Evolutionary conservation across 1,284 basidiomycete species (phyloP).

Genomic region (Apiotrichum sp.): DNA sequence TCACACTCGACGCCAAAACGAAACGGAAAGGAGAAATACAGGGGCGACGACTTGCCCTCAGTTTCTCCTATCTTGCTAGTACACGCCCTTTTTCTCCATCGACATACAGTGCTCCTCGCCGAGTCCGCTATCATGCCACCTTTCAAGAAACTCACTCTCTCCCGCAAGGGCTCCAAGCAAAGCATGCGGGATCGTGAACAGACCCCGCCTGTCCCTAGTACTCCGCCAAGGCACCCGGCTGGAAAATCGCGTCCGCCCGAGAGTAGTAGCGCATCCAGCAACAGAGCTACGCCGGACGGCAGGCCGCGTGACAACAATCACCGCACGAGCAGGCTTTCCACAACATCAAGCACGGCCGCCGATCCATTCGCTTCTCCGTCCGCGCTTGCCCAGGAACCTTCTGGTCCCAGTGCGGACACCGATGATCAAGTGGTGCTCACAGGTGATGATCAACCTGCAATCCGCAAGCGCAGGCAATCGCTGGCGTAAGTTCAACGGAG

Average conservation of each 20-base stretch:
- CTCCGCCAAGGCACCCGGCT: neutral
- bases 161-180: constrained; percentile 7
- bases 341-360: neutral
- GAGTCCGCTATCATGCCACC: neutral
- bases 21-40: too few species aligned
- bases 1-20: too few species aligned
- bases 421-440: too few species aligned
- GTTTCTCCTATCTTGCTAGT: too few species aligned
- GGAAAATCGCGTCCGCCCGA: neutral
- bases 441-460: neutral
- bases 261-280: neutral
- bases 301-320: neutral
- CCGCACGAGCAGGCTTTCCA: neutral
- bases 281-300: neutral
- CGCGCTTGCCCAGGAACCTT: neutral
- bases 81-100: too few species aligned
- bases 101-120: too few species aligned
- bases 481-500: neutral
- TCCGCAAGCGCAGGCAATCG: neutral
- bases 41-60: too few species aligned
- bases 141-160: constrained; percentile 8
- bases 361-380: neutral
- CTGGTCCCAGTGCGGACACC: neutral
- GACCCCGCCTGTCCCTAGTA: neutral
- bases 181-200: constrained; percentile 5